Conservation (phyloP, 2,329 filamentous ascomycete genomes). For the Nannizzia gypsea region DNA sequence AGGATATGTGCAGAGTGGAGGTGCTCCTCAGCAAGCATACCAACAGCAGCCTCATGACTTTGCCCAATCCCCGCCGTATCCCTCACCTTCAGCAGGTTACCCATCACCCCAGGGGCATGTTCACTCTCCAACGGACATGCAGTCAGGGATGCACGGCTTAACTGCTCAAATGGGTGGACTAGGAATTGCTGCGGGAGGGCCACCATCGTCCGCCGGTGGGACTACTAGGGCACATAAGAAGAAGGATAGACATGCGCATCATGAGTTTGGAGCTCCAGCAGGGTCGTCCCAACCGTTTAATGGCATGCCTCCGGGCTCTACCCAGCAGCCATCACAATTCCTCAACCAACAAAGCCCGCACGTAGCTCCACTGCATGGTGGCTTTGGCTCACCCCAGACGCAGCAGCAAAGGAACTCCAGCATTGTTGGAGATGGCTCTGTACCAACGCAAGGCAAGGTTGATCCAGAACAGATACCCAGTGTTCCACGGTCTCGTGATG, state of each 20-base stretch:
- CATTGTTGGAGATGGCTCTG: conserved; percentile 41
- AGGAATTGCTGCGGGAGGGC: conserved; percentile 49
- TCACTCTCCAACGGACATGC: background rate
- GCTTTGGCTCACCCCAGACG: conserved; percentile 17
- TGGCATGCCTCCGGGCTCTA: conserved; percentile 50
- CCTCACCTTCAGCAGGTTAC: conserved; percentile 9
- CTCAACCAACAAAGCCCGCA: conserved; percentile 39
- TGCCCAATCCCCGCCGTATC: conserved; percentile 7
- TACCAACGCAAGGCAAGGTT: conserved; percentile 60
- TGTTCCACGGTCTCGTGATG: conserved; percentile 72
- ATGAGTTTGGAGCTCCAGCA: conserved; percentile 63
- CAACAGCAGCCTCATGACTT: conserved; percentile 14
- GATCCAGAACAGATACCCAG: conserved; percentile 90
- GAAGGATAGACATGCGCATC: conserved; percentile 90
- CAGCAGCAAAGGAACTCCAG: conserved; percentile 20
- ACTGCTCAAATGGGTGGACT: conserved; percentile 65
- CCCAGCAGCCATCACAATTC: conserved; percentile 42
- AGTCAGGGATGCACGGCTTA: conserved; percentile 28
- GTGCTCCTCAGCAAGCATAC: conserved; percentile 11
- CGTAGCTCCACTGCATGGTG: conserved; percentile 23
- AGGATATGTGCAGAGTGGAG: conserved; percentile 27
- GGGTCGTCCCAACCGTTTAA: conserved; percentile 59
- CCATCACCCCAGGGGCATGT: conserved; percentile 8
- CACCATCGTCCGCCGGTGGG: conserved; percentile 36
- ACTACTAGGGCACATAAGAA: conserved; percentile 52